Conservation (phyloP, 2,329 filamentous ascomycete genomes). For the Epichloe amarillans region DNA sequence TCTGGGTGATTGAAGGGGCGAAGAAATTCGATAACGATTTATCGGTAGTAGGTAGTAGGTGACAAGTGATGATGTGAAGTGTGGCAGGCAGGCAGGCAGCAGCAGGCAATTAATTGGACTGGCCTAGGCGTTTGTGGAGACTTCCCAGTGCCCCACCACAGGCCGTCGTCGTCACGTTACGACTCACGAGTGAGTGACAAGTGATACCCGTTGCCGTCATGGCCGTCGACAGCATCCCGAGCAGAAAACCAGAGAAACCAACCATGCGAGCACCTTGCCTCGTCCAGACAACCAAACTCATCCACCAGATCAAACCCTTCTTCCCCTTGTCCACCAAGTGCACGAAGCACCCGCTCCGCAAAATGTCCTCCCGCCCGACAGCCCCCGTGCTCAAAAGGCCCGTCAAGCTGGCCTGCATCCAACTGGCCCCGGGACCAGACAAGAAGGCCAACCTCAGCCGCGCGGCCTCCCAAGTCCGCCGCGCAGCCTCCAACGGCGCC, state of each 20-base stretch:
- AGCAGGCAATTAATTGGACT: no score
- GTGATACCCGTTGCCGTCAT: no score
- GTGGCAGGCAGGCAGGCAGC: background rate
- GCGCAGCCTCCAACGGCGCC: conserved; percentile 64
- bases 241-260: background rate
- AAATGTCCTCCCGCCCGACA: conserved; percentile 3
- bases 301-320: conserved; percentile 7
- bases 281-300: background rate
- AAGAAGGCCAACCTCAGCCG: conserved; percentile 73
- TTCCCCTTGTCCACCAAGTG: background rate
- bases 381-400: conserved; percentile 53
- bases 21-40: background rate
- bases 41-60: background rate
- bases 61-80: background rate
- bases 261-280: conserved; percentile 1
- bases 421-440: conserved; percentile 69
- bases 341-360: background rate
- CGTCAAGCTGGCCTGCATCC: conserved; percentile 68
- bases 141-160: no score
- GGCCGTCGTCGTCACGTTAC: no score
- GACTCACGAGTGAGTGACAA: no score
- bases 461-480: conserved; percentile 69
- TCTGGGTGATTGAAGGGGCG: background rate
- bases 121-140: no score
- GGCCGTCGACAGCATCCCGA: background rate